Conservation (phyloP, 108 stramenopile species). For the Skeletonema menzelii region DNA sequence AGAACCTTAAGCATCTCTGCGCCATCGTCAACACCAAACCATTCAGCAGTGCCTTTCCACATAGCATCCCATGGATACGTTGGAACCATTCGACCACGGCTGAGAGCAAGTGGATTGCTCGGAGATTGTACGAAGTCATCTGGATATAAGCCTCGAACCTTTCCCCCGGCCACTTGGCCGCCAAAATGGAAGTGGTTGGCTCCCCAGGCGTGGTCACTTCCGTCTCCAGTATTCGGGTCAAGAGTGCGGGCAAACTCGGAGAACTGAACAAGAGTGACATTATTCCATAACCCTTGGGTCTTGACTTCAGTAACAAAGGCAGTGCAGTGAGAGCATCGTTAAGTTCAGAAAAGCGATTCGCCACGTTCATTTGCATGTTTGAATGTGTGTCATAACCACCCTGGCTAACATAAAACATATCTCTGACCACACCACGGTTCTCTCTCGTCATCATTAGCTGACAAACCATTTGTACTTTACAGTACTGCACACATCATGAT, state of each 20-base stretch:
- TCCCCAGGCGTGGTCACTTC: conserved; percentile 77
- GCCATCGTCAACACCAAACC: conserved; percentile 38
- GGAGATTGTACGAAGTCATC: conserved; percentile 40
- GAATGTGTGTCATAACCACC: conserved; percentile 61
- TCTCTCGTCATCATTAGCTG: conserved; percentile 36
- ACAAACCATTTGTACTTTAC: conserved; percentile 37
- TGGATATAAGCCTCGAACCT: conserved; percentile 64
- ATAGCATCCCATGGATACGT: conserved; percentile 72
- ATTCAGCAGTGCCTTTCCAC: conserved; percentile 55
- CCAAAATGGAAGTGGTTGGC: conserved; percentile 56
- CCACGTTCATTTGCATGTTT: conserved; percentile 17
- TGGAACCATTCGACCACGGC: conserved; percentile 72
- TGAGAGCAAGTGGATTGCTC: conserved; percentile 40
- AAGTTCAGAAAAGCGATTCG: conserved; percentile 33
- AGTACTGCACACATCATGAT: no score
- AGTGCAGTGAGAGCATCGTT: conserved; percentile 39
- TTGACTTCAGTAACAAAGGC: conserved; percentile 59
- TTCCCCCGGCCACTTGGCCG: conserved; percentile 56
- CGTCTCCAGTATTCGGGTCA: conserved; percentile 67
- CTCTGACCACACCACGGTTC: conserved; percentile 32
- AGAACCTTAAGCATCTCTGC: conserved; percentile 33
- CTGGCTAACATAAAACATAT: conserved; percentile 52
- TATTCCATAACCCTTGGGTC: conserved; percentile 48
- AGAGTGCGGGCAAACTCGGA: conserved; percentile 77
- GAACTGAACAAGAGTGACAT: conserved; percentile 46